A percentile compares a stretch with the other conserved stretches of the same genome.
Conservation (phyloP, 2,329 filamentous ascomycete species). For the Dryadomyces quercivorus region DNA sequence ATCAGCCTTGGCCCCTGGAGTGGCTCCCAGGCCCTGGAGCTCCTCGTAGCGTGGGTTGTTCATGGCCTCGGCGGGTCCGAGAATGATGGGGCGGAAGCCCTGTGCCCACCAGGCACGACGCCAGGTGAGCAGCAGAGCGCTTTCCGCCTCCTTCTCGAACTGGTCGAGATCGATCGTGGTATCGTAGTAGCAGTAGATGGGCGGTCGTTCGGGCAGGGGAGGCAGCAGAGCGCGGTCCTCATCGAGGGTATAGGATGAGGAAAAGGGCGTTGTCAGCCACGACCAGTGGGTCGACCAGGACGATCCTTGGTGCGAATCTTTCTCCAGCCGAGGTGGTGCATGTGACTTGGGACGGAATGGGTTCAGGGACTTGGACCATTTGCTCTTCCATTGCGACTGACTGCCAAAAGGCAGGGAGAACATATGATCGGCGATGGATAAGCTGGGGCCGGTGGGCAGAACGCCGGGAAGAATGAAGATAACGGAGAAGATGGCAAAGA, state of each 20-base stretch:
- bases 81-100: conserved; percentile 74
- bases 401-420: conserved; percentile 35
- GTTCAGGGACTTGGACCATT: conserved; percentile 39
- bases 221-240: conserved; percentile 76
- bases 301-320: conserved; percentile 66
- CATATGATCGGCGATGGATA: conserved; percentile 38
- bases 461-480: conserved; percentile 37
- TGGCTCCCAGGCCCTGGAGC: conserved; percentile 50
- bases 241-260: conserved; percentile 65
- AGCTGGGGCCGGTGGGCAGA: conserved; percentile 33
- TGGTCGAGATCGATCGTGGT: conserved; percentile 48
- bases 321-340: conserved; percentile 59
- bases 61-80: conserved; percentile 69
- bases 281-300: conserved; percentile 84
- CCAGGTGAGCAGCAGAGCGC: conserved; percentile 73
- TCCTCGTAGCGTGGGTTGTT: conserved; percentile 68
- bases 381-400: conserved; percentile 24
- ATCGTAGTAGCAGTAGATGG: conserved; percentile 89
- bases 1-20: conserved; percentile 52
- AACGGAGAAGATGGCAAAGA: conserved; percentile 41
- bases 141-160: conserved; percentile 58
- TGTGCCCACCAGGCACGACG: conserved; percentile 90
- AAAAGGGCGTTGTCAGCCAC: conserved; percentile 78
- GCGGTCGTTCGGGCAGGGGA: conserved; percentile 54
- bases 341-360: conserved; percentile 61